Evolutionary conservation across 371 early-diverging fungal genomes (phyloP), one percentile per base, ranked within the genome.

Genomic region (Apophysomyces variabilis): DNA sequence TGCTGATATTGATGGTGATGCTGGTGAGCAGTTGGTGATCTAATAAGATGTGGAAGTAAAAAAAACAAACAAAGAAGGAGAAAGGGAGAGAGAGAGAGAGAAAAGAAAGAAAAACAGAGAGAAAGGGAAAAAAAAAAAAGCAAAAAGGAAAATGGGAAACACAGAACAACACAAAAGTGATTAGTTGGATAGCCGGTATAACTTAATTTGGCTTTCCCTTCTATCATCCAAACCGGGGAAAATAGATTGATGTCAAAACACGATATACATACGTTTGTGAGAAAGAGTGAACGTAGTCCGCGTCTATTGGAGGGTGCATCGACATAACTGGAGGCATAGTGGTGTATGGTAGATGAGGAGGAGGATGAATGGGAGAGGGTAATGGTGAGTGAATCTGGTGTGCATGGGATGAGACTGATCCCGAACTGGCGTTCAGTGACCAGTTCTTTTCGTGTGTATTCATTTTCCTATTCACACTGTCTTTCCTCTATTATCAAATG

Each of bases 391-490:
- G 61, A 9, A 64, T 61, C 21, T 66, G 67, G n/a, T 61, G 57
- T 12, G 67, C 61, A 57, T 61, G 61, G 39, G 67, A 44, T 50
- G 54, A 50, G 54, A 50, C 54, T 16, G 45, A 37, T 50, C 66
- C 66, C 66, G 60, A 66, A 60, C 60, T 50, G 26, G 68, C 32
- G 50, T 63, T 43, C 14, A 50, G 44, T 26, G 60, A 59, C 68
- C 68, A 68, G 57, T 68, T 62, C 64, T 68, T 68, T 26, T 68
- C 68, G 43, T 68, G 68, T 16, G 64, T 39, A 56, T 61, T 58
- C 68, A 68, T 68, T 68, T 59, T 26, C 32, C 32, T 26, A 3
- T 26, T 26, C 32, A 26, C 32, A 26, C 60, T 26, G 1, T 26
- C 26, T 50, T 21, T 21, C 32, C 54, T 18, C 54, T 21, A 50